Base-by-base conservation (phyloP, 108 stramenopile species). In the Discostella pseudostelligera region DNA sequence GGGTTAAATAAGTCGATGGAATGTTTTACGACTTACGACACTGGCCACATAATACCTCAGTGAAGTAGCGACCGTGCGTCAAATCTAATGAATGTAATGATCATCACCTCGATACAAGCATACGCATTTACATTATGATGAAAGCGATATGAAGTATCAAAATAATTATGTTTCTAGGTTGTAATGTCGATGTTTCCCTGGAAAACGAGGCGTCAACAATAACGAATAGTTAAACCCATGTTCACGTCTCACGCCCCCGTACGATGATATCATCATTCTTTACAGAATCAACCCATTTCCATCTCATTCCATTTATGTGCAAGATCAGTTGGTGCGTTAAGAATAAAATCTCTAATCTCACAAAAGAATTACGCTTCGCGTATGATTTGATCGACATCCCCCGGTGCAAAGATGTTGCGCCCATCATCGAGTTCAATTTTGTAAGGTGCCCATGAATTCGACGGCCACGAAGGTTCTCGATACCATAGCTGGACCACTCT, bases 361-460 rank as follows among this genome's bases (percentile, higher is more conserved):
- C 50, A 13, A 21, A 24, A 51, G 22, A 51, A 51, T 51, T 6
- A 51, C 0, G 24, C 40, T 48, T 56, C 59, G 13, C 69, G 68
- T 42, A 94, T 94, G 29, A 94, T 79, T 62, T 85, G 83, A 67
- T 88, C 86, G 59, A 92, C 81, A 66, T 94, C 93, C 45, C 75
- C 87, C 16, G 93, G 93, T 39, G 93, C 96, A 81, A 94, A 96
- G 62, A 96, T 95, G 54, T 87, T 72, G 22, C 93, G 56, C 8
- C 96, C 96, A 79, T 95, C 92, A 48, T 92, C 90, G 53, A 95
- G 71, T 55, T 79, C 73, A 60, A 96, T 83, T 70, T 96, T 91
- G 76, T 96, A 96, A 1, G 96, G 96, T n/a, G 92, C 96, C 76
- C 87, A 86, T 20, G 79, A 75, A 63, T 84, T 87, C 28, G 75